Base-by-base conservation (phyloP, 805 yeast genomes). In the Candida montana region DNA sequence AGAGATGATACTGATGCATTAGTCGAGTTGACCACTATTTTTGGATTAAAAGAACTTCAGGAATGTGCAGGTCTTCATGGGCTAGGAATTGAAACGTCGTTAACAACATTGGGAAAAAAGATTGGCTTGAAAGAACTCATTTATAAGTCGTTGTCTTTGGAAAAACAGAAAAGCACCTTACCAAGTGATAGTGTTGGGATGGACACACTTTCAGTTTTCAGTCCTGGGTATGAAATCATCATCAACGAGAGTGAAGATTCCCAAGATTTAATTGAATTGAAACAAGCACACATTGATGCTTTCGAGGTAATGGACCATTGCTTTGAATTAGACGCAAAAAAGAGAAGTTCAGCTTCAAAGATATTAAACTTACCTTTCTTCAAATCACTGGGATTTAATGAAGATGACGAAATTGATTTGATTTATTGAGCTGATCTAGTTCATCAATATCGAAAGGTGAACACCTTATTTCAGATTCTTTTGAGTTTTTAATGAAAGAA, bases 1-100 rank as follows among this genome's bases (percentile, higher is more conserved):
- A 80, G 86, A 6, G 98, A 91, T 62, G 99, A 93, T 58, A 79
- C 81, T 3, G 98, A 93, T 54, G 96, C 98, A 0, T 60, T 91
- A 38, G 74, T 90, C 27, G 99, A 93, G 59, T 68, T 91, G 28
- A 79, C 95, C 0, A 68, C 81, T 2, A 70, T 93, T 2, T 90
- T 86, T 64, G 99, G 99, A 3, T 61, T 74, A 37, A 75, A 74
- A 10, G 77, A 75, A 49, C 72, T 93, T 75, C 77, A 78, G 48
- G 76, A 78, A 47, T 80, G 89, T 53, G 95, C 97, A 6, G 74
- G 76, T 43, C 60, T 87, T 31, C 99, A 93, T 65, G 98, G 98
- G 0, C 72, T 90, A 40, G 93, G 89, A 0, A 75, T 91, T 39
- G 96, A 89, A 44, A 70, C 83, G 5, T 76, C 69, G 31, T 57